A percentile compares a stretch with the other conserved stretches of the same genome.
phyloP scores from a whole-genome alignment of 768 basidiomycete species.

The Phanerodontia chrysosporium region DNA sequence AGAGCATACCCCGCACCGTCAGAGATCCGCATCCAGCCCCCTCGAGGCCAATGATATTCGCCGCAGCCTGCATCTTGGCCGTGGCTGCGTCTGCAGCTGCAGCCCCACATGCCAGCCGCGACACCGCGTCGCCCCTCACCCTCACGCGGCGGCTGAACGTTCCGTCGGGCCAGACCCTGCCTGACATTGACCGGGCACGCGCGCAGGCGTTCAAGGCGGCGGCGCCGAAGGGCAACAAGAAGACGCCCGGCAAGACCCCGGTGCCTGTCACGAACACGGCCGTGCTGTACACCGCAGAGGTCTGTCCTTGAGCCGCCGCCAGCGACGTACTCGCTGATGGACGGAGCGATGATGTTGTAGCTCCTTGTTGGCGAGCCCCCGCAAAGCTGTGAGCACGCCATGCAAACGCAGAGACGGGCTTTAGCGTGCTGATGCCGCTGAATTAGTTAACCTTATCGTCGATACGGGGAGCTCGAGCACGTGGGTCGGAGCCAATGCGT shows the following conservation, averaged over 20 bases:
- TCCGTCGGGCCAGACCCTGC: conserved; percentile 42
- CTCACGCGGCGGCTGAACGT: conserved; percentile 50
- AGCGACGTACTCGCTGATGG: no score
- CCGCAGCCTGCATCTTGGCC: conserved; percentile 18
- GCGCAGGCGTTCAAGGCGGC: conserved; percentile 36
- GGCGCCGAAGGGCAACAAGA: not conserved
- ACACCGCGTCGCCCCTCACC: conserved; percentile 33
- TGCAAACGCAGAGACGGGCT: not conserved
- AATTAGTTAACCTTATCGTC: conserved; percentile 7
- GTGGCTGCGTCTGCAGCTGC: conserved; percentile 18
- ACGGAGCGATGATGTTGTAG: not conserved
- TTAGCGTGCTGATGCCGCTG: not conserved
- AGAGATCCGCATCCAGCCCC: not conserved
- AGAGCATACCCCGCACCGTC: not conserved
- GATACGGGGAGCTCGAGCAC: conserved; percentile 17
- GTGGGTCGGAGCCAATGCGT: conserved; percentile 8
- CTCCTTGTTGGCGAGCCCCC: not conserved
- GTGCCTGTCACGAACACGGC: conserved; percentile 2
- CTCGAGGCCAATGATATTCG: not conserved
- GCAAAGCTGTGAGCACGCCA: not conserved
- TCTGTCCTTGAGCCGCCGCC: not conserved
- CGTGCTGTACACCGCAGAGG: conserved; percentile 2
- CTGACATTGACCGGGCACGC: conserved; percentile 48
- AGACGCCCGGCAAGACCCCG: not conserved
- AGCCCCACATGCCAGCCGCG: conserved; percentile 19